Base-by-base conservation (phyloP, 805 yeast species). In the Metschnikowia dekortorum region DNA sequence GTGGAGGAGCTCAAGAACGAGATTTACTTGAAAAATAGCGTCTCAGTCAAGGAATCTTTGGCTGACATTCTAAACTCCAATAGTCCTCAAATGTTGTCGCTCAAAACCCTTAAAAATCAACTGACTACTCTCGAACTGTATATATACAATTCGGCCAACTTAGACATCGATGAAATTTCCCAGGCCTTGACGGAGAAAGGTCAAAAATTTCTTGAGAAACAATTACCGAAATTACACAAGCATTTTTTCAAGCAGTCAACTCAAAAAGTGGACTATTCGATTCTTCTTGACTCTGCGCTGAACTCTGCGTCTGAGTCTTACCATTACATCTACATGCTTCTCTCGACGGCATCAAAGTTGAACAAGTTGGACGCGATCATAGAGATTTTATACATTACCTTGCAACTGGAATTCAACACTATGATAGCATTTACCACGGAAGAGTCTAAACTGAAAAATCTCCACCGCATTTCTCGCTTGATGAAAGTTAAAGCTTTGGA, bases 1-100 rank as follows among this genome's bases (percentile, higher is more conserved):
- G 71, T 87, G n/a, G 96, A 87, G 54, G 96, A 90, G 60, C 68
- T 89, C 39, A 83, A 81, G 51, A 78, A 75, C 43, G 84, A 87
- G 49, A 70, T 87, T n/a, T 88, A 84, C 59, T 70, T 85, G 39
- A 82, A 81, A 57, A 54, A 38, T 51, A 7, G 41, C 28, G 44
- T 40, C 49, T 35, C 47, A 40, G 38, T 53, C 38, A 37, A 55
- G 39, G 51, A 54, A 46, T 48, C 55, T 4, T 48, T 54, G 57
- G 49, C 49, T 28, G 32, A 41, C 30, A 43, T 69, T 16, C 47
- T 62, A 35, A 58, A 54, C 37, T 52, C 70, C 11, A 58, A 54
- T 44, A 69, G 67, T 45, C 74, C 77, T 2, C 71, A 68, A 48
- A 59, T 72, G 41, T 56, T 74, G 3, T 63, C 72, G 2, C 65